A percentile compares a stretch with the other conserved stretches of the same genome.
These are phyloP conservation scores for Kodamaea ohmeri DNA, from an alignment of 1,139 yeast species.

Conservation along the genomic window DNA sequence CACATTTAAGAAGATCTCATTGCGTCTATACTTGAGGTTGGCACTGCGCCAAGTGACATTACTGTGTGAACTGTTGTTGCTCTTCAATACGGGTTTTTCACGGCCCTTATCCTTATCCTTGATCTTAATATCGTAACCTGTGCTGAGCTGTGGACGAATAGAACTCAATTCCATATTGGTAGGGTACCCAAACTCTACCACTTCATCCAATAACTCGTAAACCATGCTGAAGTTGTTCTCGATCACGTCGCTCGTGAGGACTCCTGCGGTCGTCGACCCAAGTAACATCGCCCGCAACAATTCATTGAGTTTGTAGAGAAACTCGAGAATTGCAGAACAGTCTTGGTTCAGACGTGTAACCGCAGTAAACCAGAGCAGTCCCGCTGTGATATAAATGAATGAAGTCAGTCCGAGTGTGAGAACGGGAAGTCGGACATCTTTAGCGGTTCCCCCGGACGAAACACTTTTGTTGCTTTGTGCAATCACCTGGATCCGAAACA, in stretches of 20 bases:
- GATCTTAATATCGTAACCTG: constrained; percentile 12
- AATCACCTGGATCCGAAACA: constrained; percentile 86
- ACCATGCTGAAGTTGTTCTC: constrained; percentile 59
- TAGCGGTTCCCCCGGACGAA: constrained; percentile 11
- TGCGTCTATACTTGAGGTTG: constrained; percentile 76
- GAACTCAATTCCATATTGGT: constrained; percentile 57
- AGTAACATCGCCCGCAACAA: constrained; percentile 32
- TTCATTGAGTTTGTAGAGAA: constrained; percentile 60
- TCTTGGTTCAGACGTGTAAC: constrained; percentile 88
- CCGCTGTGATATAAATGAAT: constrained; percentile 73
- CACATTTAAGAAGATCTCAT: constrained; percentile 77
- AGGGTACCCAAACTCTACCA: constrained; percentile 81
- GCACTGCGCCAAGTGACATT: constrained; percentile 63
- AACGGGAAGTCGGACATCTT: constrained; percentile 68
- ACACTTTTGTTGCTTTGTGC: constrained; percentile 35
- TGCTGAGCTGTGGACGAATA: constrained; percentile 27
- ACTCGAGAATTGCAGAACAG: constrained; percentile 77
- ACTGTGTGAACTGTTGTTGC: background rate
- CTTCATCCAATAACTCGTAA: constrained; percentile 76
- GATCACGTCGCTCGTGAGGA: constrained; percentile 29
- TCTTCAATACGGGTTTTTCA: constrained; percentile 9
- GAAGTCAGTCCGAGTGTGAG: constrained; percentile 91
- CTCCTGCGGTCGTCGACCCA: constrained; percentile 13
- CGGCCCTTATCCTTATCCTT: constrained; percentile 21
- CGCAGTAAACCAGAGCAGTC: constrained; percentile 76